A percentile compares a stretch with the other conserved stretches of the same genome.
Evolutionary conservation across 208 protist species (phyloP).

Genomic region (Leptomonas pyrrhocoris): DNA sequence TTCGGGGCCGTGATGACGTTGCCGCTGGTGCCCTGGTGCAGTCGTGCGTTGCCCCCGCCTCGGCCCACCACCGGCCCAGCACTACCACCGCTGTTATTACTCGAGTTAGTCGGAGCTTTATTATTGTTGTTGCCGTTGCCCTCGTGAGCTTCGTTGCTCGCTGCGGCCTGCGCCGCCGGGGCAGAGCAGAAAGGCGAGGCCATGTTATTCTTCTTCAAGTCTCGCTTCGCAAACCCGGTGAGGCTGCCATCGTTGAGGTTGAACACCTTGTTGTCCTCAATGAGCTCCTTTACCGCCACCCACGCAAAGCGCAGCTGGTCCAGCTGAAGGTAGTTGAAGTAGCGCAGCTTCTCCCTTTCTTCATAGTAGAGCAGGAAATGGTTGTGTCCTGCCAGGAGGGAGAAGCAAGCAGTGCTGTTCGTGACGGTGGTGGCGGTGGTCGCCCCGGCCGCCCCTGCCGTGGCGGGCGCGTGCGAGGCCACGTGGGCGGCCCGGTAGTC

Average conservation of each 20-base stretch:
- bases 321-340: slow-evolving; percentile 73
- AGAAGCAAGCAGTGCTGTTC: slow-evolving; percentile 68
- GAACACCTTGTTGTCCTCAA: slow-evolving; percentile 62
- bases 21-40: slow-evolving; percentile 43
- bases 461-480: slow-evolving; percentile 18
- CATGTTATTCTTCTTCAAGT: slow-evolving; percentile 73
- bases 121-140: slow-evolving; percentile 2
- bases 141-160: neutral
- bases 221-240: slow-evolving; percentile 60
- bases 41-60: slow-evolving; percentile 23
- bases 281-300: slow-evolving; percentile 68
- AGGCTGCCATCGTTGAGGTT: slow-evolving; percentile 61
- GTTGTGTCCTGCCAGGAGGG: slow-evolving; percentile 57
- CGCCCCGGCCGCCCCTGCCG: slow-evolving; percentile 15
- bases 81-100: slow-evolving; percentile 1
- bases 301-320: slow-evolving; percentile 79
- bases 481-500: slow-evolving; percentile 30
- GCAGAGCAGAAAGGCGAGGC: slow-evolving; percentile 33
- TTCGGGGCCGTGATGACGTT: slow-evolving; percentile 62
- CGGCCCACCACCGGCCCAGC: slow-evolving; percentile 15
- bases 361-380: slow-evolving; percentile 84
- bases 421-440: slow-evolving; percentile 41
- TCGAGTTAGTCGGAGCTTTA: neutral
- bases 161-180: slow-evolving; percentile 6
- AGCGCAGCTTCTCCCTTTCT: slow-evolving; percentile 41